Base-by-base conservation (phyloP, 257 asterid genomes). In the Nemophila menziesii region DNA sequence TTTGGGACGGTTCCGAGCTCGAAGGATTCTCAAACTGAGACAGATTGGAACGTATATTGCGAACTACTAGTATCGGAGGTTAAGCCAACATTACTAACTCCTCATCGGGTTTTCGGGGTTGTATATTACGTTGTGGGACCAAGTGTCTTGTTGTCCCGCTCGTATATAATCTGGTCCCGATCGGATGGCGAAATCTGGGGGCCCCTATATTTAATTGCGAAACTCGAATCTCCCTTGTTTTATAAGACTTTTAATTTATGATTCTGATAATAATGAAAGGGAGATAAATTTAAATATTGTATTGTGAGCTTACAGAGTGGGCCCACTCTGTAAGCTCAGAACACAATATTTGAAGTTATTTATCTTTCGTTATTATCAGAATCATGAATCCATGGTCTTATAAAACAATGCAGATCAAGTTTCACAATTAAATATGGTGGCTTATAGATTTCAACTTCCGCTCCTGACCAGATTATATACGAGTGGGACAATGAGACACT, bases 391-490 rank as follows among this genome's bases (percentile, higher is more conserved):
- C n/a, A n/a, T n/a, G n/a, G n/a, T n/a, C n/a, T n/a, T n/a, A n/a
- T n/a, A n/a, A n/a, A n/a, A n/a, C n/a, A n/a, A n/a, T n/a, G n/a
- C n/a, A n/a, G n/a, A n/a, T n/a, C n/a, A n/a, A n/a, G n/a, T n/a
- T 16, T 67, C 53, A 82, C 96, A 92, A 70, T 68, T 49, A 57
- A 38, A 54, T 64, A 36, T 81, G 59, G 52, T 45, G 38, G 18
- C 44, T 67, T 5, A 71, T 55, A 4, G 72, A n/a, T n/a, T n/a
- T n/a, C n/a, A 70, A 54, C 79, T 72, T 64, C 75, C 75, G 75
- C 82, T 82, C 63, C 68, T 87, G 12, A 79, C 87, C 66, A 79
- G 55, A 60, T 86, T 86, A 39, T 93, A n/a, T n/a, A n/a, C n/a
- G n/a, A n/a, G n/a, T n/a, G n/a, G n/a, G n/a, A n/a, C n/a, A n/a